Evolutionary conservation across 2,329 filamentous ascomycete genomes (phyloP).

Genomic region (Sodiomyces alkalinus): DNA sequence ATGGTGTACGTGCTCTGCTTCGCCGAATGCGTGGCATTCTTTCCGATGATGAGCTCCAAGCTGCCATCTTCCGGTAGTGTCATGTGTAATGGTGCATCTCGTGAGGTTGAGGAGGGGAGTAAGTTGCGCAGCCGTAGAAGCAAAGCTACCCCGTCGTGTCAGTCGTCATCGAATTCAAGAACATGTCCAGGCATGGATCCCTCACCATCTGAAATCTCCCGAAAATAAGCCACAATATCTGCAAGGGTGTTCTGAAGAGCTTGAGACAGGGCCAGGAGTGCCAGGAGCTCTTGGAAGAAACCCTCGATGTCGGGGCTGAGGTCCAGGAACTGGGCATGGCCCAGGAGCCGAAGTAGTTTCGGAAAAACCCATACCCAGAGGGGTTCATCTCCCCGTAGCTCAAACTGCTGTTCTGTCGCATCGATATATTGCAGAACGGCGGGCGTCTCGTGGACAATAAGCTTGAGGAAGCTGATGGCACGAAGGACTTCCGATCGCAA

Average conservation of each 20-base stretch:
- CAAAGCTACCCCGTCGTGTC: slow-evolving; percentile 12
- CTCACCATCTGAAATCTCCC: slow-evolving; percentile 30
- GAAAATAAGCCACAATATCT: slow-evolving; percentile 32
- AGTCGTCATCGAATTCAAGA: too few relatives aligned
- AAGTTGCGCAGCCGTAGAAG: slow-evolving; percentile 20
- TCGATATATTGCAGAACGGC: slow-evolving; percentile 39
- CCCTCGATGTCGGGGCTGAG: slow-evolving; percentile 35
- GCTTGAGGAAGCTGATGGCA: slow-evolving; percentile 62
- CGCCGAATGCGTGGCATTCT: slow-evolving; percentile 9
- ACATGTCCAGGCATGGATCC: too few relatives aligned
- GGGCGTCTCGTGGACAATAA: slow-evolving; percentile 62
- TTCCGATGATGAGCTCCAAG: slow-evolving; percentile 19
- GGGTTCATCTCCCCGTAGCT: slow-evolving; percentile 42
- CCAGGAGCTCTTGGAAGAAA: slow-evolving; percentile 34
- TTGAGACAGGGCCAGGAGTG: slow-evolving; percentile 25
- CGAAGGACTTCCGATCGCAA: slow-evolving; percentile 47
- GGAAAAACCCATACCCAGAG: slow-evolving; percentile 52
- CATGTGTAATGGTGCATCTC: slow-evolving; percentile 14
- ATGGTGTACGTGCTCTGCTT: slow-evolving; percentile 24
- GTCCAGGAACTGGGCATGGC: slow-evolving; percentile 30
- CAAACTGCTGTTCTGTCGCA: slow-evolving; percentile 23
- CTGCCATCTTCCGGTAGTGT: slow-evolving; percentile 24
- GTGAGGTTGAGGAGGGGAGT: slow-evolving; percentile 11
- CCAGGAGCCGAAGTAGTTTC: slow-evolving; percentile 40
- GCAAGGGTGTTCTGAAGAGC: slow-evolving; percentile 32